Evolutionary conservation across 768 basidiomycete genomes (phyloP).

Genomic region (Tubosaeta sp.): DNA sequence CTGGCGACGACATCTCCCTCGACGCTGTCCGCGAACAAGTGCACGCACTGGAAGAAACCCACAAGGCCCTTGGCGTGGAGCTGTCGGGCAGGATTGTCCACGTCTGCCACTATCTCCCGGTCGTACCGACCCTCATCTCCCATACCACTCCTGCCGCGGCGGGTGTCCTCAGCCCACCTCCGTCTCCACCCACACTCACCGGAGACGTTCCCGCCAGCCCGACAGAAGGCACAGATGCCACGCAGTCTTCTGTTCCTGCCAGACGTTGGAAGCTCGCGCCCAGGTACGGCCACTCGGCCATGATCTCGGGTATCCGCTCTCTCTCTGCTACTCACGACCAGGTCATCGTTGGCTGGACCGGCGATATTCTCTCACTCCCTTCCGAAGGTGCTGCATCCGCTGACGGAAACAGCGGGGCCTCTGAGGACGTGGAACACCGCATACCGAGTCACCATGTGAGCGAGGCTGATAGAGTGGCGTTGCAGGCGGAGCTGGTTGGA

Average conservation of each 20-base stretch:
- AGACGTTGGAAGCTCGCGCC: slow-evolving; percentile 69
- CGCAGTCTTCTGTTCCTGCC: slow-evolving; percentile 13
- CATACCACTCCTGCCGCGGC: slow-evolving; percentile 28
- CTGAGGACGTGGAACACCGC: slow-evolving; percentile 26
- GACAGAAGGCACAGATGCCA: slow-evolving; percentile 3
- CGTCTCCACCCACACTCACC: slow-evolving; percentile 64
- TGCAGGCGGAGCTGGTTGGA: slow-evolving; percentile 60
- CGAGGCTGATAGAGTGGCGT: slow-evolving; percentile 56
- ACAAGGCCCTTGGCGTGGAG: slow-evolving; percentile 61
- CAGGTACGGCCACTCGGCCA: slow-evolving; percentile 88
- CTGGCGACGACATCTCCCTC: slow-evolving; percentile 63
- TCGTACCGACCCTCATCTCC: slow-evolving; percentile 59
- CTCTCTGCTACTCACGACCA: slow-evolving; percentile 84
- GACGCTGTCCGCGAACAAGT: slow-evolving; percentile 75
- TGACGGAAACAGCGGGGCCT: slow-evolving; percentile 13
- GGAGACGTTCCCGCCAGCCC: slow-evolving; percentile 44
- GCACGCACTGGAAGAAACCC: slow-evolving; percentile 64
- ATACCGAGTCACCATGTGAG: slow-evolving; percentile 51
- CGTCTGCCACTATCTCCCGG: slow-evolving; percentile 85
- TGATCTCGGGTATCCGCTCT: slow-evolving; percentile 90
- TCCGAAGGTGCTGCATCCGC: slow-evolving; percentile 31
- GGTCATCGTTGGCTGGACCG: slow-evolving; percentile 91
- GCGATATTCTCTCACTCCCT: slow-evolving; percentile 62
- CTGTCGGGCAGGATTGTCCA: slow-evolving; percentile 90
- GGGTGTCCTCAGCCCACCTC: slow-evolving; percentile 68